Percentiles rank a stretch among this genome's conserved stretches.
phyloP scores from a whole-genome alignment of 2,329 filamentous ascomycete species.

The Venturia nashicola region DNA sequence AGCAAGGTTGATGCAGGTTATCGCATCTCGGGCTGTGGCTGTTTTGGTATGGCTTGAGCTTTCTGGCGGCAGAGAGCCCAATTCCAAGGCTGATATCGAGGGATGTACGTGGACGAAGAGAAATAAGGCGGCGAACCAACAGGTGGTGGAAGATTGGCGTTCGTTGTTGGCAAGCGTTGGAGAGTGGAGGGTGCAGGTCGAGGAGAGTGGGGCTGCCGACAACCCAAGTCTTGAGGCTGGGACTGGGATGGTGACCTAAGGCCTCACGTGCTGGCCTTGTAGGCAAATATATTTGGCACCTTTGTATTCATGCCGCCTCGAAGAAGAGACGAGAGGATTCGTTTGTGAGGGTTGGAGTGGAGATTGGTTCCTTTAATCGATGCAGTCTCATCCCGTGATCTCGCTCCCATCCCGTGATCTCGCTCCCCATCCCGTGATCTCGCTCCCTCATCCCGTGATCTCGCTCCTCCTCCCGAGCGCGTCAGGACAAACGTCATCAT shows the following conservation, averaged over 20 bases:
- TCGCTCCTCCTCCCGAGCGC: neutral
- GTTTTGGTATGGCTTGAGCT: neutral
- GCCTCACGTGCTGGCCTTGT: neutral
- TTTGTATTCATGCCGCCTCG: too few relatives aligned
- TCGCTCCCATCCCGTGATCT: neutral
- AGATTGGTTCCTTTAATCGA: too few relatives aligned
- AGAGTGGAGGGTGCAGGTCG: too few relatives aligned
- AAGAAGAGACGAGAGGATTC: too few relatives aligned
- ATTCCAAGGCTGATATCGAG: neutral
- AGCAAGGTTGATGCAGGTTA: neutral
- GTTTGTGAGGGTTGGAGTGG: too few relatives aligned
- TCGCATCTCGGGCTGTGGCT: neutral
- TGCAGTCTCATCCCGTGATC: neutral
- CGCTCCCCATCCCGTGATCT: neutral
- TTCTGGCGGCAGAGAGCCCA: neutral
- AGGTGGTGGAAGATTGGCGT: neutral
- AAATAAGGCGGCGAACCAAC: neutral
- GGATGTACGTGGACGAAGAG: neutral
- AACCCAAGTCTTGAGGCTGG: too few relatives aligned
- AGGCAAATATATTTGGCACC: too few relatives aligned
- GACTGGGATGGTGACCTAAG: neutral
- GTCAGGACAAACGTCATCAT: neutral
- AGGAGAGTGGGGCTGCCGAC: too few relatives aligned
- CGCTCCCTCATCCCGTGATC: too few relatives aligned
- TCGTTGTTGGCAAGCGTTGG: neutral